phyloP scores from a whole-genome alignment of 768 basidiomycete genomes.

The Tricholoma flavovirens region DNA sequence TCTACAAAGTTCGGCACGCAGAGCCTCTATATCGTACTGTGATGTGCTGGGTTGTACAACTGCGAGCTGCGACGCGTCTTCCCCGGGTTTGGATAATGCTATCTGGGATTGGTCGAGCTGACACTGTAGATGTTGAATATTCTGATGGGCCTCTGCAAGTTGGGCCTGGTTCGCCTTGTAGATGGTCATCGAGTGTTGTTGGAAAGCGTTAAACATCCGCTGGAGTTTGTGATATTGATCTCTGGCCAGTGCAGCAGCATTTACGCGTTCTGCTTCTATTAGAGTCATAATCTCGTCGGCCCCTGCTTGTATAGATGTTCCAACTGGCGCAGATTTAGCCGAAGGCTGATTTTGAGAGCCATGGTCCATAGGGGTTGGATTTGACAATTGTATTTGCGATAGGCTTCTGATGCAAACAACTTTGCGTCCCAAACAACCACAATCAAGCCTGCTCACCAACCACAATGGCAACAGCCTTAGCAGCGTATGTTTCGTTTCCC shows the following conservation, averaged over 20 bases:
- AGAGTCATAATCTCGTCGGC: slow-evolving; percentile 18
- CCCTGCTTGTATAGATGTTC: slow-evolving; percentile 16
- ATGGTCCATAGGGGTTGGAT: not conserved
- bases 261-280: slow-evolving; percentile 16
- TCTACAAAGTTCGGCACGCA: not conserved
- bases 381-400: no score
- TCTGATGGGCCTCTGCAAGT: not conserved
- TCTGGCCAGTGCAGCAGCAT: slow-evolving; percentile 9
- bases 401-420: no score
- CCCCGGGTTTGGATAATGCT: not conserved
- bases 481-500: slow-evolving; percentile 50
- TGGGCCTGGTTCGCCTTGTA: slow-evolving; percentile 7
- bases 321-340: slow-evolving; percentile 1
- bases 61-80: not conserved
- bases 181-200: slow-evolving; percentile 3
- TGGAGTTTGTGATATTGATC: slow-evolving; percentile 9
- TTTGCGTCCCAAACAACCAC: slow-evolving; percentile 16
- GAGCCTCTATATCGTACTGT: not conserved
- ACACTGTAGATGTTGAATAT: slow-evolving; percentile 5
- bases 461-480: slow-evolving; percentile 53
- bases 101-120: slow-evolving; percentile 9
- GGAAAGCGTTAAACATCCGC: slow-evolving; percentile 6
- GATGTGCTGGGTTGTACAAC: not conserved
- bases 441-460: not conserved
- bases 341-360: slow-evolving; percentile 1